Conservation (phyloP, 257 asterid species). For the Nicotiana attenuata region DNA sequence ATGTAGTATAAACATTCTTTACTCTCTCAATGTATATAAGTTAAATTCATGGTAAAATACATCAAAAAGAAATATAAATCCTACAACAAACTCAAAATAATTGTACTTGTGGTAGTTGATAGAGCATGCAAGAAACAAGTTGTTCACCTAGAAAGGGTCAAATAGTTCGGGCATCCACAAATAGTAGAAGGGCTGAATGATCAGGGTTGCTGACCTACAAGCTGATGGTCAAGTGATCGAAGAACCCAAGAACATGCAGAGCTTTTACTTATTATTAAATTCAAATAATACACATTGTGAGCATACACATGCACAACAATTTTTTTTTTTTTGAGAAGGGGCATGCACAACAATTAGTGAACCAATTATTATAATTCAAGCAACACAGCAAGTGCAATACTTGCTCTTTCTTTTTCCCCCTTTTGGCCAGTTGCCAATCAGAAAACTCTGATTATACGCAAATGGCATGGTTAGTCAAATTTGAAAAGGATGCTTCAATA, state of each 20-base stretch:
- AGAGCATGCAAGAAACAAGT: neutral
- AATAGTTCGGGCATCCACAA: neutral
- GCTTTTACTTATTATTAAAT: neutral
- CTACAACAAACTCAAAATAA: neutral
- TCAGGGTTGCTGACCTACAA: neutral
- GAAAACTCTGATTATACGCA: too few species aligned
- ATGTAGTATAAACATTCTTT: too few species aligned
- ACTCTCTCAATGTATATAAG: neutral
- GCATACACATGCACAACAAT: neutral
- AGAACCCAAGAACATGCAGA: neutral
- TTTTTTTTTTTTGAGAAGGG: too few species aligned
- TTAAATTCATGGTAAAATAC: neutral
- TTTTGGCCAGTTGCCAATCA: too few species aligned
- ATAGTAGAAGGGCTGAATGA: neutral
- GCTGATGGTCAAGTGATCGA: neutral
- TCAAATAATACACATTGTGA: neutral
- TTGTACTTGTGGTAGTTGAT: neutral
- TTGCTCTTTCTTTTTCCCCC: neutral
- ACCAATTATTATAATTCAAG: neutral
- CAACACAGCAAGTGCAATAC: neutral
- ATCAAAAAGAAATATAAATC: neutral
- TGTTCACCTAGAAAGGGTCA: neutral
- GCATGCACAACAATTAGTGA: neutral
- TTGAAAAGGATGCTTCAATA: neutral
- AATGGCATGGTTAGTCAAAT: too few species aligned